Evolutionary conservation across 345 rosid genomes (phyloP).

Genomic region (Tarenaya hassleriana): DNA sequence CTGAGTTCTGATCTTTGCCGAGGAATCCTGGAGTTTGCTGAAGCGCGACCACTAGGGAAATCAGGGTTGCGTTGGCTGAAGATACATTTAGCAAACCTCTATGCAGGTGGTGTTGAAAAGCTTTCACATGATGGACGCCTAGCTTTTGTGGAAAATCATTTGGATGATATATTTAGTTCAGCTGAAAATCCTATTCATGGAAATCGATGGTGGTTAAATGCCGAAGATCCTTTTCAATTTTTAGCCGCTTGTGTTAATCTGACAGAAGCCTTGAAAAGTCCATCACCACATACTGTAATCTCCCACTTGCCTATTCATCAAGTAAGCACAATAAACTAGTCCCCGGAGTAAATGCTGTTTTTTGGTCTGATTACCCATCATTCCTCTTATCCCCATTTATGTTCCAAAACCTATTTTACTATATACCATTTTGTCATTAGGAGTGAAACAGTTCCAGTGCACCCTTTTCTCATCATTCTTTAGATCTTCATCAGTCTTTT

Average conservation of each 20-base stretch:
- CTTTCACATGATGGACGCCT: constrained; percentile 82
- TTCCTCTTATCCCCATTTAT: background rate
- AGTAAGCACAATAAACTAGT: constrained; percentile 39
- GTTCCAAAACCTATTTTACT: background rate
- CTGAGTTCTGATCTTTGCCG: constrained; percentile 92
- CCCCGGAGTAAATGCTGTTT: constrained; percentile 6
- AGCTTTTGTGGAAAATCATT: constrained; percentile 77
- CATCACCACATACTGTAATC: constrained; percentile 58
- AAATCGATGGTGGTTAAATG: constrained; percentile 87
- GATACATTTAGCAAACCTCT: constrained; percentile 87
- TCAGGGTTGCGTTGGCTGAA: constrained; percentile 88
- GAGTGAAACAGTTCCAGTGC: constrained; percentile 1
- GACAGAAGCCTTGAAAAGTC: constrained; percentile 76
- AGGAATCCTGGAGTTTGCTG: constrained; percentile 93
- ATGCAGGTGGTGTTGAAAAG: constrained; percentile 84
- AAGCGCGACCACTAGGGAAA: constrained; percentile 82
- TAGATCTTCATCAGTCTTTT: constrained; percentile 3
- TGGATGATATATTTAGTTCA: constrained; percentile 78
- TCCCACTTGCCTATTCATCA: constrained; percentile 96
- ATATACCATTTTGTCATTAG: background rate
- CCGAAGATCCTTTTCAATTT: constrained; percentile 98
- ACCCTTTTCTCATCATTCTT: background rate
- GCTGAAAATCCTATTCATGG: constrained; percentile 87
- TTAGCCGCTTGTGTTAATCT: constrained; percentile 88
- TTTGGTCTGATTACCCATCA: background rate